Conservation (phyloP, 371 early-diverging fungal genomes). For the Mucor lusitanicus region DNA sequence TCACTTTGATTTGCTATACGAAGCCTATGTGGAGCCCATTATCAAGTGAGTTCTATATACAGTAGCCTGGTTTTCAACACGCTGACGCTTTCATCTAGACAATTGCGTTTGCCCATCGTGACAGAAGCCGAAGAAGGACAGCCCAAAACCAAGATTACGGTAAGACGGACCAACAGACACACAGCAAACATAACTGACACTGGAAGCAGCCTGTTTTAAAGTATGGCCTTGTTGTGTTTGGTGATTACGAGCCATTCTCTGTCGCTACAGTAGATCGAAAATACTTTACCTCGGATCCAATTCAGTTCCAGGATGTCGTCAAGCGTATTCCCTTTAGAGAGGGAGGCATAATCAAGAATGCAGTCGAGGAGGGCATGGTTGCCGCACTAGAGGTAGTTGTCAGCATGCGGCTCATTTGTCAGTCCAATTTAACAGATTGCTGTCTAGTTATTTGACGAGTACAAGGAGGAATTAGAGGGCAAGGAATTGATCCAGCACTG, state of each 20-base stretch:
- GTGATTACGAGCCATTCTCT: conserved; percentile 66
- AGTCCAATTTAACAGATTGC: not conserved
- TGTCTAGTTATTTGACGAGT: conserved; percentile 58
- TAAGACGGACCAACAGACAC: conserved; percentile 22
- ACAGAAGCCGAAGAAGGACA: conserved; percentile 56
- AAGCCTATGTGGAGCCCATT: conserved; percentile 62
- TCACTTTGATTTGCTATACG: conserved; percentile 49
- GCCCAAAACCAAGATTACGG: conserved; percentile 57
- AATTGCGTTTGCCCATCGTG: conserved; percentile 55
- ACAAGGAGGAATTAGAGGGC: conserved; percentile 40
- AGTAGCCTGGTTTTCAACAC: too few species aligned
- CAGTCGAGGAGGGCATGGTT: conserved; percentile 65
- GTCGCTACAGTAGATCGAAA: conserved; percentile 57
- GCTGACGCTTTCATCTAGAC: conserved; percentile 42
- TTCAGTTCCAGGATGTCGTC: conserved; percentile 55
- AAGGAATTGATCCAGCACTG: conserved; percentile 56
- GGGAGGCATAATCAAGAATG: conserved; percentile 66
- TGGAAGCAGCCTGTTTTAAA: conserved; percentile 52
- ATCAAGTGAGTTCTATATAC: conserved; percentile 59
- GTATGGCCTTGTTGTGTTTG: conserved; percentile 66
- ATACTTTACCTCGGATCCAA: conserved; percentile 56
- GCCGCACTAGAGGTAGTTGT: conserved; percentile 61
- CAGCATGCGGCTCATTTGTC: not conserved
- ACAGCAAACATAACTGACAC: not conserved
- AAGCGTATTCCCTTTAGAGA: conserved; percentile 51